phyloP scores from a whole-genome alignment of 192 early-diverging fungal species.

The Podila clonocystis region DNA sequence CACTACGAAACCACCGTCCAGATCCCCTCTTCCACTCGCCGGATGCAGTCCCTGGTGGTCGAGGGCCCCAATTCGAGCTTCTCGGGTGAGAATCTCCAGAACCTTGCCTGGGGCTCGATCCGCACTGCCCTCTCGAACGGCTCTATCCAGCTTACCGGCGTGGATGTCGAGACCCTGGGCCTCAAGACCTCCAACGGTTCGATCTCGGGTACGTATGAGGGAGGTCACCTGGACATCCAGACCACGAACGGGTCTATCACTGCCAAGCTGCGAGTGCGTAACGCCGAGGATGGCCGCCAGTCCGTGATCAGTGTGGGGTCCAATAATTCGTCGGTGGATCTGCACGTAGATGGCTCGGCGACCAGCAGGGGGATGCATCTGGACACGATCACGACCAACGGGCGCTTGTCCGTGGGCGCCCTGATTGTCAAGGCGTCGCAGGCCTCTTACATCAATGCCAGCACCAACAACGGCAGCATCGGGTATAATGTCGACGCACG shows the following conservation, averaged over 20 bases:
- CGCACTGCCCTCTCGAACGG: slow-evolving; percentile 24
- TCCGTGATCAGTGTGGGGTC: slow-evolving; percentile 9
- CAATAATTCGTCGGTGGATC: slow-evolving; percentile 9
- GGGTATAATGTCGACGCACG: slow-evolving; percentile 26
- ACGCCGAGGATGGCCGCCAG: slow-evolving; percentile 21
- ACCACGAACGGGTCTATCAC: slow-evolving; percentile 27
- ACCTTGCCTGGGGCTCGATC: slow-evolving; percentile 16
- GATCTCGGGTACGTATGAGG: slow-evolving; percentile 17
- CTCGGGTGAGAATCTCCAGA: background rate
- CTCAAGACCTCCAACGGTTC: slow-evolving; percentile 21
- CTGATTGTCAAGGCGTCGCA: slow-evolving; percentile 26
- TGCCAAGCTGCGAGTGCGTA: slow-evolving; percentile 12
- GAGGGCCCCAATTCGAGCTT: slow-evolving; percentile 15
- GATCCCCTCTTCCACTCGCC: slow-evolving; percentile 6
- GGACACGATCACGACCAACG: slow-evolving; percentile 17
- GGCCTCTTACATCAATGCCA: slow-evolving; percentile 10
- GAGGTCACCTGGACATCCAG: slow-evolving; percentile 20
- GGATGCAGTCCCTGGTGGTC: slow-evolving; percentile 11
- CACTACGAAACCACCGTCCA: slow-evolving; percentile 39
- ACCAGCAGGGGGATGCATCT: slow-evolving; percentile 28
- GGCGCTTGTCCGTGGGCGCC: slow-evolving; percentile 8
- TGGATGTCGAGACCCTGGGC: background rate
- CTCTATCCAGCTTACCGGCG: background rate
- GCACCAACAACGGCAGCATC: slow-evolving; percentile 13
- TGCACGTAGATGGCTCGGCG: slow-evolving; percentile 16